Conservation (phyloP, 2,329 filamentous ascomycete genomes). For the Ampelomyces quisqualis region DNA sequence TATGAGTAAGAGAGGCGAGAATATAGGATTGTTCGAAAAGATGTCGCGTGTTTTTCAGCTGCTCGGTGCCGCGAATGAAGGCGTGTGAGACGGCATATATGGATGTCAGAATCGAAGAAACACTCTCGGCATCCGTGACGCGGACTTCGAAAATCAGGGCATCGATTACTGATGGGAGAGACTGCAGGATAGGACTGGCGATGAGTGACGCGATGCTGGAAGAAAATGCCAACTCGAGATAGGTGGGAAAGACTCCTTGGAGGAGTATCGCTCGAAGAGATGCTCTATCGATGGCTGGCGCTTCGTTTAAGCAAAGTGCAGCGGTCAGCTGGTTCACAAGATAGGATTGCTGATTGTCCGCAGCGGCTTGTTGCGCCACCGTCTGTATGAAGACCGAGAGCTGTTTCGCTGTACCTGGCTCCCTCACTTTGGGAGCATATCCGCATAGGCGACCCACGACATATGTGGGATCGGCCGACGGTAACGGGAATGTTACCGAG, state of each 20-base stretch:
- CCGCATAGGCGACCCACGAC: constrained; percentile 62
- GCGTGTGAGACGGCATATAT: constrained; percentile 45
- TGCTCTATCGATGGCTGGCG: constrained; percentile 43
- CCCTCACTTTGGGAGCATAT: constrained; percentile 57
- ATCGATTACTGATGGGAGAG: constrained; percentile 47
- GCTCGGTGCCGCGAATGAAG: constrained; percentile 40
- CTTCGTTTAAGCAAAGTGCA: constrained; percentile 52
- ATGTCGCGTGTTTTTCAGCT: constrained; percentile 37
- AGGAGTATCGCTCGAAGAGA: constrained; percentile 56
- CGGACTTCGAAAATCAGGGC: constrained; percentile 51
- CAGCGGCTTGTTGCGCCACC: constrained; percentile 59
- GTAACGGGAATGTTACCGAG: constrained; percentile 60
- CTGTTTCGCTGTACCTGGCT: constrained; percentile 54
- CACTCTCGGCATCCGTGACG: constrained; percentile 43
- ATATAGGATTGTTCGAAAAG: constrained; percentile 44
- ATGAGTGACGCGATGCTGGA: constrained; percentile 54
- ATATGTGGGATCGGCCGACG: constrained; percentile 61
- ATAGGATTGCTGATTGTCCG: constrained; percentile 59
- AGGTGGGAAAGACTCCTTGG: constrained; percentile 58
- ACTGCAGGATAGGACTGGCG: constrained; percentile 54
- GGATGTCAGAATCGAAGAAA: constrained; percentile 41
- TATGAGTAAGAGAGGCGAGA: constrained; percentile 42
- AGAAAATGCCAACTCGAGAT: constrained; percentile 53
- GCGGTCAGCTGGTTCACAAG: constrained; percentile 56
- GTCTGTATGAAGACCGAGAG: constrained; percentile 61